Evolutionary conservation across 495 filamentous ascomycete species (phyloP), one percentile per base, ranked within the genome.

Genomic region (Penicillium goetzii): DNA sequence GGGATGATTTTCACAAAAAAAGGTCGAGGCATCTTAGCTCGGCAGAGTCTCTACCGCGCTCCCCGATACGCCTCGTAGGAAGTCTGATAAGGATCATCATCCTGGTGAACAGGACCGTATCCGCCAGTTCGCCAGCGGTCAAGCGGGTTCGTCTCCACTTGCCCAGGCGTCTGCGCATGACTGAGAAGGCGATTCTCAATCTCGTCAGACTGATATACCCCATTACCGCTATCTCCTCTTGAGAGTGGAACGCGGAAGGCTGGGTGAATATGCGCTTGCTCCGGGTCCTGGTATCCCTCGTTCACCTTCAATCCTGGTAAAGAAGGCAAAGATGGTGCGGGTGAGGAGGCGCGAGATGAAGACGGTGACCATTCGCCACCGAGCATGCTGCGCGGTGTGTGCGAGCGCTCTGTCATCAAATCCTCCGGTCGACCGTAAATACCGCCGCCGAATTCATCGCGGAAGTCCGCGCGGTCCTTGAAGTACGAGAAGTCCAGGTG

Each of bases 401-500:
- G 85, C 1, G 88, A 86, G 21, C 90, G 84, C 51, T 88, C 80
- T 6, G 86, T 80, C 54, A 87, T 80, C 34, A 85, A 68, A 65
- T 92, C 89, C n/a, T 85, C 81, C 2, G 85, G 81, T 21, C 82
- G 83, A 36, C 89, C 90, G 68, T 88, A 93, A 17, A 93, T 83
- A 26, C 90, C 88, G 11, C 91, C 94, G 21, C 92, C 92, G 67
- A 91, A 88, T 51, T 96, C 92, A 10, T 91, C 90, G 1, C 86
- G 86, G 80, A 99, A 99, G 64, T 97, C 93, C 15, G 88, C 83
- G 0, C 92, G 86, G 68, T 95, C 85, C 76, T 96, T 97, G 82
- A 86, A 97, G 76, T 93, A 93, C 53, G 88, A 86, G 70, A 98
- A 97, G 69, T 99, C 94, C 65, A 97, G 89, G n/a, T 92, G 87